Evolutionary conservation across 805 yeast species (phyloP), one percentile per base, ranked within the genome.

Genomic region (Lipomyces yamanashiensis): DNA sequence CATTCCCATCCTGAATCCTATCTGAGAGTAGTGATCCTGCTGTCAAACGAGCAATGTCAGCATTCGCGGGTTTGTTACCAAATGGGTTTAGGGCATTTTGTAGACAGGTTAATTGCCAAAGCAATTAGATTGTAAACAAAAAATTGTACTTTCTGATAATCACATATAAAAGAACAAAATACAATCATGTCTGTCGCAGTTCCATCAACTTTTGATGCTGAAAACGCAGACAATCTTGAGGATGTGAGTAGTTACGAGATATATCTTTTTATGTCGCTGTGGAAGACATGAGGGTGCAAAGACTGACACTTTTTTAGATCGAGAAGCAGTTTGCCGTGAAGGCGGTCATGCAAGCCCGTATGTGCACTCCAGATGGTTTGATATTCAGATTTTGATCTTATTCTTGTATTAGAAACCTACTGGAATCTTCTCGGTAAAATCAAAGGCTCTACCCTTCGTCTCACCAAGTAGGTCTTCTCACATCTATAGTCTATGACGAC

Each of bases 321-420:
- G 99, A 95, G 78, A 91, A 86, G 82, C 98, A 95, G 80, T 95
- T 95, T 74, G 98, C 99, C 48, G 99, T 95, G 64, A 90, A 89
- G 78, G 99, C 98, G 5, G 99, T 95, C 17, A 87, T 85, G 77
- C 98, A 95, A 76, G 95, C 96, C 63, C 96, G 68, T 71, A 71
- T 19, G 74, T 37, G 9, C 0, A 33, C 19, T 47, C 2, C 8
- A 23, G 4, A 12, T n/a, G 17, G 12, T 19, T 13, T 44, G 17
- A 3, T 28, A 37, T 34, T 2, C 49, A 43, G 17, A 17, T 6
- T 21, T 17, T 23, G 13, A 36, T 43, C 51, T 19, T 19, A 9
- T 7, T 37, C 34, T 34, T 28, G 13, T 7, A 12, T 13, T 47
- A 68, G 77, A 91, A 74, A 87, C 97, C 1, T 95, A 93, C 83